phyloP scores from a whole-genome alignment of 1,139 yeast species.

The Taphrina betulina region DNA sequence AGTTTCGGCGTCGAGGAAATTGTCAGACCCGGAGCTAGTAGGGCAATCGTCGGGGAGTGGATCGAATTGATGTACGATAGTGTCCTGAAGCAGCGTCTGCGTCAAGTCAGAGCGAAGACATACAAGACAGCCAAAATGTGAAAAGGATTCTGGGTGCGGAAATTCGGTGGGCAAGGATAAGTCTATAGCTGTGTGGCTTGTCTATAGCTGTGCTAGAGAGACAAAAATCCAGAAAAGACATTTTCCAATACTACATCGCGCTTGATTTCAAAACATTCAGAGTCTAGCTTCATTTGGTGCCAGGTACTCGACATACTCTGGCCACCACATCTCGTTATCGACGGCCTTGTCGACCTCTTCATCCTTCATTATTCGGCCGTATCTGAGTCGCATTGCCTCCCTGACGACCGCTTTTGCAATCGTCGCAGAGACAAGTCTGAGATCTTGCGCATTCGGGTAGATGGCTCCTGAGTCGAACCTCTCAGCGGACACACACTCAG shows the following conservation, averaged over 20 bases:
- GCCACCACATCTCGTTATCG: conserved; percentile 89
- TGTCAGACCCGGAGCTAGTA: conserved; percentile 12
- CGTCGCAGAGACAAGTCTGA: conserved; percentile 80
- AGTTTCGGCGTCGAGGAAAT: conserved; percentile 25
- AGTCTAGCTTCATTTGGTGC: conserved; percentile 14
- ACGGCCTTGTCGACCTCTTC: conserved; percentile 53
- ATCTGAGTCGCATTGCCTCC: conserved; percentile 61
- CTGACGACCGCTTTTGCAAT: conserved; percentile 90
- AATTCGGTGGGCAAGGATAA: no score
- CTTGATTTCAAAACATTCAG: background rate
- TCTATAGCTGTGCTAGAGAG: no score
- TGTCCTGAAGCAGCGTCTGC: conserved; percentile 15
- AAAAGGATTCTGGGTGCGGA: no score
- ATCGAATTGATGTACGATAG: conserved; percentile 19
- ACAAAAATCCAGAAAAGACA: no score
- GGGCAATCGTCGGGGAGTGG: conserved; percentile 19
- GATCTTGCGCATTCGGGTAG: conserved; percentile 81
- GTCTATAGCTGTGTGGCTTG: no score
- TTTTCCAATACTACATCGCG: background rate
- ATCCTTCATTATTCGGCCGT: conserved; percentile 81
- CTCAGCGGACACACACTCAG: conserved; percentile 71
- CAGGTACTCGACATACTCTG: conserved; percentile 52
- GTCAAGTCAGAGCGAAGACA: conserved; percentile 6
- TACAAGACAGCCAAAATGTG: conserved; percentile 1
- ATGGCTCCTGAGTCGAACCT: conserved; percentile 72